Base-by-base conservation (phyloP, 2,329 filamentous ascomycete genomes). In the Akanthomyces dipterigenus region DNA sequence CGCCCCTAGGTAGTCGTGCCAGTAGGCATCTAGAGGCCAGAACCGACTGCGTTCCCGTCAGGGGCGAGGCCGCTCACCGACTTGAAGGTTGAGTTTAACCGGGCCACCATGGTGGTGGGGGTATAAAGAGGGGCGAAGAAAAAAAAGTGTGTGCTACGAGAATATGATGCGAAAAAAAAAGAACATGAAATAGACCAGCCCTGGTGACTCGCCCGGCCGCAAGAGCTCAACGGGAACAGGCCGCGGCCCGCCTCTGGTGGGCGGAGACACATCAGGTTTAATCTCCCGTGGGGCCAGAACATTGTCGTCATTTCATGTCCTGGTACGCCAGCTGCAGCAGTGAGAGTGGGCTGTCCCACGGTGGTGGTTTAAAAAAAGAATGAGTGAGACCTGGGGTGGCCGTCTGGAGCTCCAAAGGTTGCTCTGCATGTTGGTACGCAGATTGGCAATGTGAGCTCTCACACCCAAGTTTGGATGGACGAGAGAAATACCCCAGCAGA, bases 231-330 rank as follows among this genome's bases (percentile, higher is more conserved):
- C 55, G 43, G 45, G 55, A 28, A 50, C 16, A 49, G 45, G 43
- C 45, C 24, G 46, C 55, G 55, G 55, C 55, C 55, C 55, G 55
- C 55, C 45, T 34, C 31, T 58, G 55, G 55, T 58, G 12, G 22
- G 55, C 55, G 55, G 55, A 49, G 45, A 38, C 43, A 20, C 34
- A 16, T 53, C n/a, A 20, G 46, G 28, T 49, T 57, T 58, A 49
- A 58, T 58, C 55, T 58, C 55, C 55, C 22, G 43, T 31, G n/a
- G 20, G 20, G n/a, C 12, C 22, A 43, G 16, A n/a, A 20, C 38
- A 22, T 46, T 57, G 55, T 42, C 55, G 45, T 50, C 45, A 58
- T 58, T 22, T 40, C 45, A 58, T 28, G 55, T 31, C 40, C 53
- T 26, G 51, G 42, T 43, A 43, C n/a, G 42, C n/a, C n/a, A 43